Evolutionary conservation across 139 green algal species (phyloP).

Genomic region (Chlamydomonas sp.): DNA sequence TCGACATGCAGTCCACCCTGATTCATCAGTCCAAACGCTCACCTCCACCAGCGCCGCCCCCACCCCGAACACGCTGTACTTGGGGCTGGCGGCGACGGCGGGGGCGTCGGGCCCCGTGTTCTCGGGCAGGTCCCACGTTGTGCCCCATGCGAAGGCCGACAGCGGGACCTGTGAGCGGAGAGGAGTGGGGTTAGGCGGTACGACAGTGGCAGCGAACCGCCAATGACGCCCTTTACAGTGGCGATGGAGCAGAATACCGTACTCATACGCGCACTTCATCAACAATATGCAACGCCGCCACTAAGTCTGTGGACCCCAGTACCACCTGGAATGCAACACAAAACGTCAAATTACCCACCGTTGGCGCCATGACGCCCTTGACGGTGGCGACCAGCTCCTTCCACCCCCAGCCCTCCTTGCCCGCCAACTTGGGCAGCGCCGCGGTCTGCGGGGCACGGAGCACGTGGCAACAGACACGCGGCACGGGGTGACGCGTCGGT

Average conservation of each 20-base stretch:
- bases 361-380: no score
- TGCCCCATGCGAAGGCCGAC: slow-evolving; percentile 11
- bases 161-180: neutral
- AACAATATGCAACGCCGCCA: no score
- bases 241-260: no score
- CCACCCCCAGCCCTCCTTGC: neutral
- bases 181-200: neutral
- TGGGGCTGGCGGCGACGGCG: neutral
- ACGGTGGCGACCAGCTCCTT: neutral
- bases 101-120: neutral
- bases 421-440: neutral
- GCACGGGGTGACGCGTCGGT: no score
- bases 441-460: neutral
- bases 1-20: no score
- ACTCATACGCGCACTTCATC: no score
- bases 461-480: no score
- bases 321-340: no score
- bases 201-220: neutral
- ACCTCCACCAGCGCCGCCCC: neutral
- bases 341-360: no score
- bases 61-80: slow-evolving; percentile 20
- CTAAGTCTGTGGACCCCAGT: no score
- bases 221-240: no score
- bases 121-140: slow-evolving; percentile 4
- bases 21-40: no score